phyloP scores from a whole-genome alignment of 1,139 yeast species.

The Taphrina deformans region DNA sequence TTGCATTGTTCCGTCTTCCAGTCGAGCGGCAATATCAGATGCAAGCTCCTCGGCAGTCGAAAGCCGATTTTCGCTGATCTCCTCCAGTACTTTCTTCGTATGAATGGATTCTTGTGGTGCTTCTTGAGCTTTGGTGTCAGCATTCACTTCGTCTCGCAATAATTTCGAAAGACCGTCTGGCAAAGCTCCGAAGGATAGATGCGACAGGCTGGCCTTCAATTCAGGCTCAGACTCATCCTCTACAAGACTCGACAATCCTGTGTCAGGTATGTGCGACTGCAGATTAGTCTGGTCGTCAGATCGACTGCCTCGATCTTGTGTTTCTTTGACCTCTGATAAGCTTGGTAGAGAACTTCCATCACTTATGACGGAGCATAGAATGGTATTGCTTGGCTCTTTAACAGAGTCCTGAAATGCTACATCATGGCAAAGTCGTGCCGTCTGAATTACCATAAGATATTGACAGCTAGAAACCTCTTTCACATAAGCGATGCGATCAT shows the following conservation, averaged over 20 bases:
- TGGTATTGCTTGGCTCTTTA: slow-evolving; percentile 49
- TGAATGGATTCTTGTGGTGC: neutral
- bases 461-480: slow-evolving; percentile 72
- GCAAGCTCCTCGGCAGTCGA: slow-evolving; percentile 3
- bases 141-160: neutral
- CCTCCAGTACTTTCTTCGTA: neutral
- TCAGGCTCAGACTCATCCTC: neutral
- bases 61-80: neutral
- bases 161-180: neutral
- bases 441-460: slow-evolving; percentile 60
- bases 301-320: too few relatives aligned
- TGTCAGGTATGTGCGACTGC: neutral
- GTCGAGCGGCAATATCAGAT: slow-evolving; percentile 3
- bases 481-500: slow-evolving; percentile 50
- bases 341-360: slow-evolving; percentile 24
- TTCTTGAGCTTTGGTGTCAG: neutral
- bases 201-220: slow-evolving; percentile 1
- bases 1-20: slow-evolving; percentile 11
- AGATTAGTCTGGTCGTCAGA: neutral
- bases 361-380: slow-evolving; percentile 50
- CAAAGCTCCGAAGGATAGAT: slow-evolving; percentile 13
- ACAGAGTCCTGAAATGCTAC: slow-evolving; percentile 53
- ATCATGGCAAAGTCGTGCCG: slow-evolving; percentile 61
- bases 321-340: slow-evolving; percentile 13
- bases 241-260: too few relatives aligned